Evolutionary conservation across 73 alveolate genomes (phyloP), one percentile per base, ranked within the genome.

Genomic region (Stentor coeruleus): DNA sequence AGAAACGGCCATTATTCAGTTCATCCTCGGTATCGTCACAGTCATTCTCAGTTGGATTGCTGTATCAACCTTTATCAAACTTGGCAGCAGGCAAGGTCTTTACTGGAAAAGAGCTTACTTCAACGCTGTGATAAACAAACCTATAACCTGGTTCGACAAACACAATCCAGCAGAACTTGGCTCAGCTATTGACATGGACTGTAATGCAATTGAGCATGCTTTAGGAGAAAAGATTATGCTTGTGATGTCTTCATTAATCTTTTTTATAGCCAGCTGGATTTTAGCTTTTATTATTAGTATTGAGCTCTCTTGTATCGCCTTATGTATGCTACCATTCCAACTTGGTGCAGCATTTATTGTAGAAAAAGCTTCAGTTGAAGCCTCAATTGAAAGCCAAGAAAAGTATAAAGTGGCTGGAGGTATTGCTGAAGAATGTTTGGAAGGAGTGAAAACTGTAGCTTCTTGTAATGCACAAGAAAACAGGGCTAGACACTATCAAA

Each of bases 401-500:
- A 92, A 75, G 74, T 86, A 84, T 81, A 81, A 30, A 59, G 79
- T 39, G 74, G 97, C 85, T 84, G 96, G 58, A 83, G 96, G 77
- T 58, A 77, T 60, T 31, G 97, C 98, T 26, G 98, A 94, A 77
- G 87, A 94, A 85, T 93, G 95, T 14, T 81, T 94, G 42, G 79
- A 85, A 81, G 97, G 96, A 15, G 91, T 94, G 35, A 93, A 88
- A 86, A 91, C 97, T 2, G 96, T 94, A 26, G 88, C 82, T 35
- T 90, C 96, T 49, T 59, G 86, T 2, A 82, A 76, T 77, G 95
- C 94, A 1, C 88, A 88, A 58, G 91, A 88, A 1, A n/a, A 15
- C 0, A 30, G 11, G 11, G 83, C 35, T 2, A 35, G 30, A 2
- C 75, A 20, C 20, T 76, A 28, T 2, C 36, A 76, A 26, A 28